Evolutionary conservation across 169 alveolate genomes (phyloP).

Genomic region (Cyclospora cayetanensis): DNA sequence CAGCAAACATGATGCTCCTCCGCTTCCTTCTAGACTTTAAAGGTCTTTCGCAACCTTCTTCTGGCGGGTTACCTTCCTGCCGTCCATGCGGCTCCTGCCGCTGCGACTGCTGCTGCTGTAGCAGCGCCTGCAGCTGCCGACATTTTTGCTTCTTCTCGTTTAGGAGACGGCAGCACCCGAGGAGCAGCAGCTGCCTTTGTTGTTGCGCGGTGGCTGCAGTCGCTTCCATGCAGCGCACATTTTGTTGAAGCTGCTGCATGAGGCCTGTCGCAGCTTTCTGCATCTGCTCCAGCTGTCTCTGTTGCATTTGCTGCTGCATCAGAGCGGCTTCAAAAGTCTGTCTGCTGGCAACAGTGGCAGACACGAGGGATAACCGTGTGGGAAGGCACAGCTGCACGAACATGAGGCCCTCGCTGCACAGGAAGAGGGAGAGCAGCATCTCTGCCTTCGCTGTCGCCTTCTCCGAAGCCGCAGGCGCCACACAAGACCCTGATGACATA

Average conservation of each 20-base stretch:
- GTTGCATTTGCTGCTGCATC: not conserved
- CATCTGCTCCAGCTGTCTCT: not conserved
- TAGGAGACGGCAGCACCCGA: not conserved
- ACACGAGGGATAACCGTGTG: not conserved
- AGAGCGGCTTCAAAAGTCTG: not conserved
- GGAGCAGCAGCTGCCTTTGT: slow-evolving; percentile 20
- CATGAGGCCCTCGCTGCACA: not conserved
- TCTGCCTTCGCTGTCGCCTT: not conserved
- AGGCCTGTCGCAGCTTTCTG: not conserved
- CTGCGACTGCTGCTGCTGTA: not conserved
- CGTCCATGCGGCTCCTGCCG: not conserved
- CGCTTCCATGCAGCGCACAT: not conserved
- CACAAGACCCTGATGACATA: not conserved
- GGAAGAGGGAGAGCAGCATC: not conserved
- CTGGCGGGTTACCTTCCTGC: not conserved
- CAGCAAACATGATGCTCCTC: not conserved
- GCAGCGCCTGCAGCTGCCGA: not conserved
- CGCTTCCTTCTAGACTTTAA: not conserved
- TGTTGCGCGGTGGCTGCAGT: not conserved
- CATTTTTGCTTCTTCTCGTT: not conserved
- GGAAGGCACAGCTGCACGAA: not conserved
- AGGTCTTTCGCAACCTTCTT: not conserved
- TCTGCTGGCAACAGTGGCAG: not conserved
- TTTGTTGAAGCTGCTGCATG: slow-evolving; percentile 7
- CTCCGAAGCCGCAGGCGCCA: not conserved